These are phyloP conservation scores for Eimeria acervulina DNA, from an alignment of 169 alveolate species.

Conservation along the genomic window DNA sequence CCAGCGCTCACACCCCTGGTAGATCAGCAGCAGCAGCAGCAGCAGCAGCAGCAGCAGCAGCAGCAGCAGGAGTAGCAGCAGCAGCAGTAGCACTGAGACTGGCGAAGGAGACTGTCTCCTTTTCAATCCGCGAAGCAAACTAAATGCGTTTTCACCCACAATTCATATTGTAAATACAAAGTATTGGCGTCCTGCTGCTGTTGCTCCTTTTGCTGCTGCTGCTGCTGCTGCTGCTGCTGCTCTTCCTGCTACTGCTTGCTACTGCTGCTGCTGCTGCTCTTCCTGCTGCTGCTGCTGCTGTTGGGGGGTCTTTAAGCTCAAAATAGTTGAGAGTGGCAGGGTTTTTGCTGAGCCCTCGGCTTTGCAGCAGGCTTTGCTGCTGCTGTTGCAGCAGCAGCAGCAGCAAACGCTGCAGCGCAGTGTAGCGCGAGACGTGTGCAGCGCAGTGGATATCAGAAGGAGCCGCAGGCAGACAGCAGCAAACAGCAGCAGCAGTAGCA, in stretches of 20 bases:
- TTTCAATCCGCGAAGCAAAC: too few species aligned
- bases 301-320: neutral
- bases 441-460: neutral
- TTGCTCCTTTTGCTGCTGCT: neutral
- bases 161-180: too few species aligned
- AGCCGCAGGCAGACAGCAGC: neutral
- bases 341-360: neutral
- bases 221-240: slow-evolving; percentile 39
- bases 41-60: slow-evolving; percentile 8
- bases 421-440: too few species aligned
- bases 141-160: too few species aligned
- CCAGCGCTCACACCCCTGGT: slow-evolving; percentile 48
- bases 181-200: neutral
- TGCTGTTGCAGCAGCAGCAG: neutral
- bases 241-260: neutral
- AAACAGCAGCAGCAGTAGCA: too few species aligned
- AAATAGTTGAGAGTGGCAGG: neutral
- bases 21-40: slow-evolving; percentile 23
- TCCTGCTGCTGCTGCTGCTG: neutral
- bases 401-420: neutral
- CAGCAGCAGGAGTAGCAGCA: slow-evolving; percentile 27
- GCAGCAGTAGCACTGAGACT: neutral
- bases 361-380: neutral
- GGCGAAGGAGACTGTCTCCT: too few species aligned
- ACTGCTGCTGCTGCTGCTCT: neutral